Conservation (phyloP, 371 early-diverging fungal genomes). For the Quaeritorhiza haematococci region DNA sequence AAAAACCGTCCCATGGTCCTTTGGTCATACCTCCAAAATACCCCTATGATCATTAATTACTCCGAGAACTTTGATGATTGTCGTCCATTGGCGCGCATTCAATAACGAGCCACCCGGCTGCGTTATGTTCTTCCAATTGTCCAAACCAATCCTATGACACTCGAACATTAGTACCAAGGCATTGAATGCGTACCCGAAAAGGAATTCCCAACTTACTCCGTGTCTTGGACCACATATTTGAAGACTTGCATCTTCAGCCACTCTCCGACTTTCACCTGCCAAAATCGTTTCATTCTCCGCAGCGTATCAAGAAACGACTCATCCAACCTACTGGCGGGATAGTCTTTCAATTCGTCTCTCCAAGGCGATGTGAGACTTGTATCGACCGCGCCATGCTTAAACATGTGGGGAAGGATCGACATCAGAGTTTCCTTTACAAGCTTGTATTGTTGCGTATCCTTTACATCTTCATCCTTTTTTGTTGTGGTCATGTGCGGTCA, state of each 20-base stretch:
- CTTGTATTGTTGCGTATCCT: no score
- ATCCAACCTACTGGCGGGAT: background rate
- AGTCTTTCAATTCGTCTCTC: background rate
- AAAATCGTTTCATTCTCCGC: background rate
- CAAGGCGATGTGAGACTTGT: no score
- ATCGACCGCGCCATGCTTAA: no score
- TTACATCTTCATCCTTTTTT: no score
- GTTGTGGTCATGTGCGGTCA: no score
- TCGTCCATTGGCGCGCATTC: constrained; percentile 57
- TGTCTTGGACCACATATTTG: constrained; percentile 66
- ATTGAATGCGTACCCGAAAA: background rate
- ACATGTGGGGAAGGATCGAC: no score
- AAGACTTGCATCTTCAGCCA: constrained; percentile 60
- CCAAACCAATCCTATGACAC: constrained; percentile 56
- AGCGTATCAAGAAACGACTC: background rate
- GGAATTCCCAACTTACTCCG: constrained; percentile 21
- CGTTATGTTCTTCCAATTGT: constrained; percentile 79
- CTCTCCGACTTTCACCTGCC: constrained; percentile 25
- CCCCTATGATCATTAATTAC: background rate
- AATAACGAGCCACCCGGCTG: constrained; percentile 71
- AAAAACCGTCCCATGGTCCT: no score
- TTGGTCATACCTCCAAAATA: background rate
- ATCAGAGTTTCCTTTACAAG: no score
- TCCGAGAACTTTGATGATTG: background rate
- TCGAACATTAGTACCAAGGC: background rate